These are phyloP conservation scores for Saturnispora kantuleensis DNA, from an alignment of 805 yeast genomes.

Conservation along the genomic window DNA sequence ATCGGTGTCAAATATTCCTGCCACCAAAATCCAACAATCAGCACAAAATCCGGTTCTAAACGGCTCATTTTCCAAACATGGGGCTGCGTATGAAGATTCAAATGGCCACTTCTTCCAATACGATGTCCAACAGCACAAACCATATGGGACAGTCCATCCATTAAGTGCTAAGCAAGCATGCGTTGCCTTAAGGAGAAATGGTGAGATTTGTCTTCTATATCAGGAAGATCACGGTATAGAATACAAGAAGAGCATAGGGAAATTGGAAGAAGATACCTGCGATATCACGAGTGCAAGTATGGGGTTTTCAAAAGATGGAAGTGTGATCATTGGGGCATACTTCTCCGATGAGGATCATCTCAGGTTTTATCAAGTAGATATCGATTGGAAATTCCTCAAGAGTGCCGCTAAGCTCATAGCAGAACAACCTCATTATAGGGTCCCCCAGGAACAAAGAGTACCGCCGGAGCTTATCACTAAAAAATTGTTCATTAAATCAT, in stretches of 20 bases:
- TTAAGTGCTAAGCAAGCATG: constrained; percentile 60
- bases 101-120: constrained; percentile 35
- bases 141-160: constrained; percentile 62
- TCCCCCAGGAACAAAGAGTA: constrained; percentile 35
- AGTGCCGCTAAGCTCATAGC: constrained; percentile 38
- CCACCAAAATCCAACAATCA: constrained; percentile 29
- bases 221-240: constrained; percentile 58
- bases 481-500: constrained; percentile 23
- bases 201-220: constrained; percentile 48
- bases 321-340: constrained; percentile 34
- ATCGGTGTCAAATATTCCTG: constrained; percentile 50
- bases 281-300: constrained; percentile 33
- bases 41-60: constrained; percentile 20
- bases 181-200: constrained; percentile 53
- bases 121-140: constrained; percentile 47
- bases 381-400: constrained; percentile 49
- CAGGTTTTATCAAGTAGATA: constrained; percentile 31
- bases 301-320: constrained; percentile 42
- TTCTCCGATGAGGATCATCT: constrained; percentile 29
- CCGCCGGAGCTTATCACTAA: constrained; percentile 31
- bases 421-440: constrained; percentile 38
- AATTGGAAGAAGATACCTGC: constrained; percentile 20
- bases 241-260: constrained; percentile 32
- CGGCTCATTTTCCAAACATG: constrained; percentile 29
- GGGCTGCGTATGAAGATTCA: constrained; percentile 28